phyloP scores from a whole-genome alignment of 768 basidiomycete species.

The Phaeotremella fagi region DNA sequence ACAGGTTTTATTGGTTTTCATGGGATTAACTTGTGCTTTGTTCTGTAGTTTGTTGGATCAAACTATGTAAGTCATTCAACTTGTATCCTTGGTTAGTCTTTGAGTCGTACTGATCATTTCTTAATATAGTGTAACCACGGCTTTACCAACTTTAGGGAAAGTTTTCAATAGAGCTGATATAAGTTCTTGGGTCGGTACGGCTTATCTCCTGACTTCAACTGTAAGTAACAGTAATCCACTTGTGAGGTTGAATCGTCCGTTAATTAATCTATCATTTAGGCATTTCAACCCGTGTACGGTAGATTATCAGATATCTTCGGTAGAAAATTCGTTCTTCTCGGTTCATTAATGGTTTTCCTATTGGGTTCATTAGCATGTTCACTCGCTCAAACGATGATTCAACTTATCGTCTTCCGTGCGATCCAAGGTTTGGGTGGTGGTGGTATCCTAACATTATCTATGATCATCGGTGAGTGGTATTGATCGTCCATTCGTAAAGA shows the following conservation, averaged over 20 bases:
- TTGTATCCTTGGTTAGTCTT: no score
- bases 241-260: neutral
- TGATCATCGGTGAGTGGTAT: conserved; percentile 57
- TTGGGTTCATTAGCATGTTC: conserved; percentile 64
- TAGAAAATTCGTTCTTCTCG: conserved; percentile 59
- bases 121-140: conserved; percentile 56
- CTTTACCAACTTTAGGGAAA: conserved; percentile 65
- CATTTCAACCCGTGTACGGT: conserved; percentile 56
- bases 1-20: conserved; percentile 61
- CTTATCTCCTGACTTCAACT: conserved; percentile 59
- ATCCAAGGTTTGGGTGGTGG: conserved; percentile 68
- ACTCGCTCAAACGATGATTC: conserved; percentile 59
- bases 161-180: conserved; percentile 63
- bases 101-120: no score
- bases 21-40: conserved; percentile 60
- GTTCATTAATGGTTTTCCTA: conserved; percentile 62
- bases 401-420: conserved; percentile 66
- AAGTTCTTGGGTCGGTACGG: conserved; percentile 67
- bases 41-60: conserved; percentile 64
- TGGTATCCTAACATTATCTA: conserved; percentile 63
- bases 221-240: conserved; percentile 9
- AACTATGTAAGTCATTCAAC: conserved; percentile 53
- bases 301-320: conserved; percentile 50
- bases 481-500: neutral
- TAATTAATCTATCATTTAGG: conserved; percentile 46